Base-by-base conservation (phyloP, 495 filamentous ascomycete genomes). In the Extremus antarcticus region DNA sequence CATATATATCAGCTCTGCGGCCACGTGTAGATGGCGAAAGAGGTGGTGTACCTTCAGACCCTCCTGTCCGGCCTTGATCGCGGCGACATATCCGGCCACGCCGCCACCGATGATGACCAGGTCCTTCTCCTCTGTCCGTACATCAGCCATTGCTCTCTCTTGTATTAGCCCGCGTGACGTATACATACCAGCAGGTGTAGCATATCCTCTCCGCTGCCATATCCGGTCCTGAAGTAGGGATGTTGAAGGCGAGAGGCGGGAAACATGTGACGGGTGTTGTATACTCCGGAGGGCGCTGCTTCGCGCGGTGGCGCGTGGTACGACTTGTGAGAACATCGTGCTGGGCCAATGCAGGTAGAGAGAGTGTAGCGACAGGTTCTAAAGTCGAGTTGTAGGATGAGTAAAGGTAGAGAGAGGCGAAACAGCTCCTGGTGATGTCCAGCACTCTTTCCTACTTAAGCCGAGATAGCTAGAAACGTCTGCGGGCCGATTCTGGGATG, bases 21-120 rank as follows among this genome's bases (percentile, higher is more conserved):
- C 13, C 21, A 47, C 3, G 29, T 3, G n/a, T 19, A n/a, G n/a
- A n/a, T n/a, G n/a, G n/a, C n/a, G n/a, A n/a, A n/a, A n/a, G n/a
- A n/a, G n/a, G n/a, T n/a, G n/a, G n/a, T 25, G 40, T 57, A 94
- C 91, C 84, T 97, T 98, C 68, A 98, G 75, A 65, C 92, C 94
- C 70, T 92, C 89, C 70, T 98, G 92, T 49, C 90, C 92, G 63
- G 94, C 92, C 76, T 96, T 97, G 79, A 98, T 98, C 59, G 92
- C 92, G 57, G 92, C 90, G 65, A 97, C 94, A 78, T 98, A 98
- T 70, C 92, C 92, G 64, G 90, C 92, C 62, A 96, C 94, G 76
- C 92, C 92, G 70, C 92, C 92, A 67, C 92, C 92, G 65, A 95
- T 90, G 73, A 96, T 89, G 63, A 96, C 85, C 38, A 95, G 76